Conservation (phyloP, 1,284 basidiomycete species). For the Trichosporon inkin region DNA sequence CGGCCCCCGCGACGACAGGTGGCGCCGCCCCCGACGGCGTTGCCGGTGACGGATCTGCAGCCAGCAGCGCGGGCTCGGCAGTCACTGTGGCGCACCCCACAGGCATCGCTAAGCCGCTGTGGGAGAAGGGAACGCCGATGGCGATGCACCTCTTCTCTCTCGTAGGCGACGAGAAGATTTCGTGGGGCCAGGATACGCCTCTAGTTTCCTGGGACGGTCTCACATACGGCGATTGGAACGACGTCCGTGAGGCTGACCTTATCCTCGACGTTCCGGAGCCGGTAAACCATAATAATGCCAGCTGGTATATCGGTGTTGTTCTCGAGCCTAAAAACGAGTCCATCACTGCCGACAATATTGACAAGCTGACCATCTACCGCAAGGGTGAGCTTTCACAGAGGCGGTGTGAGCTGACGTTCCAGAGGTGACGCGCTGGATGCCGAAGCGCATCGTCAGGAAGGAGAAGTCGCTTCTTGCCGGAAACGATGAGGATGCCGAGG, state of each 20-base stretch:
- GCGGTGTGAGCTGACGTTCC: constrained; percentile 18
- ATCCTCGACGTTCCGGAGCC: constrained; percentile 71
- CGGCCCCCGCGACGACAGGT: constrained; percentile 18
- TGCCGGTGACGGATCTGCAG: constrained; percentile 13
- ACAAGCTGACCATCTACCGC: constrained; percentile 66
- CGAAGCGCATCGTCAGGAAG: constrained; percentile 67
- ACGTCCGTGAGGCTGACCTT: constrained; percentile 62
- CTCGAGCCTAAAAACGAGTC: constrained; percentile 59
- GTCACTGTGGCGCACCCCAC: constrained; percentile 8
- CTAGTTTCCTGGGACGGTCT: constrained; percentile 66
- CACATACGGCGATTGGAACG: constrained; percentile 74
- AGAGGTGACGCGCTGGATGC: constrained; percentile 81
- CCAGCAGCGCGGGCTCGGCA: constrained; percentile 9
- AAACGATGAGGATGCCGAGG: constrained; percentile 51
- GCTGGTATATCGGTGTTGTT: constrained; percentile 77
- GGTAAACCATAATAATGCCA: constrained; percentile 66
- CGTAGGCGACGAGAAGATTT: constrained; percentile 51
- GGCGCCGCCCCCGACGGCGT: constrained; percentile 7
- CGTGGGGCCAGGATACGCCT: constrained; percentile 35
- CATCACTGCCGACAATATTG: constrained; percentile 57
- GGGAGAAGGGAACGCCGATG: constrained; percentile 49
- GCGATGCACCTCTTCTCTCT: constrained; percentile 65
- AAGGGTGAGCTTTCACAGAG: constrained; percentile 69
- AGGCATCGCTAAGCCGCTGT: constrained; percentile 38
- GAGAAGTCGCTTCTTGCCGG: constrained; percentile 72